Percentiles rank a stretch among this genome's conserved stretches.
Evolutionary conservation across 257 asterid genomes (phyloP).

Genomic region (Scutellaria galericulata): DNA sequence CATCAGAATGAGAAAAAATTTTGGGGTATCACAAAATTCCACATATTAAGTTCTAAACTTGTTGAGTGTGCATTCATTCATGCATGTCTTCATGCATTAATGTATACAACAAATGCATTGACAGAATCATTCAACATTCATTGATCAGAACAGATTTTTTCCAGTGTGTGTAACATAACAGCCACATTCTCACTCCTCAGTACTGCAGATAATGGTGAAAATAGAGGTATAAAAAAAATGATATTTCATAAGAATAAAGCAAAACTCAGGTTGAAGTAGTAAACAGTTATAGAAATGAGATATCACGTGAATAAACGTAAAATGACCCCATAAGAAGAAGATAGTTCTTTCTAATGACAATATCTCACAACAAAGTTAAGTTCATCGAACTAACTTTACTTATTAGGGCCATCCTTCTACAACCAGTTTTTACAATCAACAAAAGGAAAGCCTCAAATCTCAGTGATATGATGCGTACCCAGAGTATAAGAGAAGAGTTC

Average conservation of each 20-base stretch:
- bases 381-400: constrained; percentile 6
- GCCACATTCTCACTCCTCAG: too few species aligned
- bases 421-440: constrained; percentile 37
- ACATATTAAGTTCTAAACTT: too few species aligned
- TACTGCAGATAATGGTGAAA: too few species aligned
- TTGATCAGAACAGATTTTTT: neutral
- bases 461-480: constrained; percentile 59
- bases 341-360: constrained; percentile 23
- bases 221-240: too few species aligned
- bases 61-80: too few species aligned
- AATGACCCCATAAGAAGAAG: constrained; percentile 15
- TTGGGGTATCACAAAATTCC: too few species aligned
- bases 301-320: neutral
- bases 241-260: too few species aligned
- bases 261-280: too few species aligned
- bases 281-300: too few species aligned
- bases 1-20: too few species aligned
- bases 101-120: constrained; percentile 1
- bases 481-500: constrained; percentile 73
- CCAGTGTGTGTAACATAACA: too few species aligned
- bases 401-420: constrained; percentile 35
- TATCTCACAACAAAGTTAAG: constrained; percentile 28
- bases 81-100: too few species aligned
- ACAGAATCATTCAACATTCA: neutral
- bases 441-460: constrained; percentile 44